Conservation (phyloP, 2,329 filamentous ascomycete genomes). For the Phialophora macrospora region DNA sequence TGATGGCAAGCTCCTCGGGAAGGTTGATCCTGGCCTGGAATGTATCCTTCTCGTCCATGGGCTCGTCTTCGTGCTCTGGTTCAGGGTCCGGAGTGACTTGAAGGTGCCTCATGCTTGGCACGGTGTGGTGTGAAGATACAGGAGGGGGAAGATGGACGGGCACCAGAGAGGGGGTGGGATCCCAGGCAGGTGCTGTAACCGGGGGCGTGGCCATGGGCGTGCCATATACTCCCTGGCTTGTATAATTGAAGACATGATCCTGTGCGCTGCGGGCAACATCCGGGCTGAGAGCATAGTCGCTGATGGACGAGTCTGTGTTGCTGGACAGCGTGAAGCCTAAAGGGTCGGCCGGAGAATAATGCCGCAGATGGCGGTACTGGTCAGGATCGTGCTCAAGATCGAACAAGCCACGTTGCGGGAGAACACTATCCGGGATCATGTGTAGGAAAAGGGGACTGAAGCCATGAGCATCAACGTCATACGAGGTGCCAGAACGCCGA, state of each 20-base stretch:
- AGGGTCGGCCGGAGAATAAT: conserved; percentile 32
- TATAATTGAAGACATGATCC: conserved; percentile 12
- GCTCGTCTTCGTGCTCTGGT: conserved; percentile 26
- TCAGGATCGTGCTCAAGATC: conserved; percentile 17
- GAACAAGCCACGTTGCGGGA: conserved; percentile 14
- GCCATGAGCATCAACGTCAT: conserved; percentile 31
- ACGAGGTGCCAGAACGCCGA: conserved; percentile 16
- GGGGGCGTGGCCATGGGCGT: conserved; percentile 1
- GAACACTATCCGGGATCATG: neutral
- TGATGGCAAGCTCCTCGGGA: conserved; percentile 35
- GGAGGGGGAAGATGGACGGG: conserved; percentile 4
- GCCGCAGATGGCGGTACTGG: conserved; percentile 23
- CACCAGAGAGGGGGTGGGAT: conserved; percentile 11
- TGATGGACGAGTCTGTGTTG: conserved; percentile 25
- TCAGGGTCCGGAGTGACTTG: conserved; percentile 35
- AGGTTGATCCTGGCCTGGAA: conserved; percentile 25
- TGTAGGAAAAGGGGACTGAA: conserved; percentile 17
- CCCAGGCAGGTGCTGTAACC: conserved; percentile 13
- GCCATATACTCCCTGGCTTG: neutral
- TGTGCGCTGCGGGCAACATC: conserved; percentile 20
- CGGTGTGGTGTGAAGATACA: conserved; percentile 6
- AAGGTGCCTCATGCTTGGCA: conserved; percentile 34
- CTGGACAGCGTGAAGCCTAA: conserved; percentile 27
- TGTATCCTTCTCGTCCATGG: conserved; percentile 22
- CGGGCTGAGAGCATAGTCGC: conserved; percentile 34